Base-by-base conservation (phyloP, 208 protist species). In the Trypanosoma lewisi region DNA sequence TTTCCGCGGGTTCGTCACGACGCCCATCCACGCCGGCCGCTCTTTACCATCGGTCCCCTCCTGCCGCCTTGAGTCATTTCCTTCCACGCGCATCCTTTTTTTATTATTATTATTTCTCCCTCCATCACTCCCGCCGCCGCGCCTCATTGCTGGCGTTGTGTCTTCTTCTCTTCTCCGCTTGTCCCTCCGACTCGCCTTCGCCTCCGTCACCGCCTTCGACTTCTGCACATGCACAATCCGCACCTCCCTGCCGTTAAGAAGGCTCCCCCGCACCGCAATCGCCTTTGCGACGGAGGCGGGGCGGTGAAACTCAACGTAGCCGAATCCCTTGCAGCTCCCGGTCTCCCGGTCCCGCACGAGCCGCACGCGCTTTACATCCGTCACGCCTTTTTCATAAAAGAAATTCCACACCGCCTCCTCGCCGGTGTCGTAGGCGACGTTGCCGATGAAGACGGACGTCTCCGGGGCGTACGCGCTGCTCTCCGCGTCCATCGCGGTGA, bases 371-470 rank as follows among this genome's bases (percentile, higher is more conserved):
- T 78, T 82, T 44, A 94, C 82, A 67, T 93, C 88, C 28, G 67
- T 25, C 14, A 93, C 73, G n/a, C 88, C 88, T 27, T 93, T 77
- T 49, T 87, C 75, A 31, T 77, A 62, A 51, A 96, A 96, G 68
- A 93, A 95, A 53, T 73, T 83, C 80, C 83, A 89, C 51, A 96
- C 79, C 57, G 80, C 64, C 65, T 95, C 86, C 63, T 95, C 87
- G 19, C 73, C 91, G 0, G 81, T 85, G 55, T 87, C 72, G 74
- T 93, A 95, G 39, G 88, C 75, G 50, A 96, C 67, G 74, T 95
- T 95, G 31, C 91, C 91, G 42, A 96, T 57, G 56, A 96, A 96
- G 28, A 93, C 78, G 50, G 91, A 96, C 28, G 87, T 94, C 67
- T 89, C 81, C 4, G 90, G 87, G 2, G 85, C 65, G 72, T 91